phyloP scores from a whole-genome alignment of 495 filamentous ascomycete species.

The Hypoxylon crocopeplum region DNA sequence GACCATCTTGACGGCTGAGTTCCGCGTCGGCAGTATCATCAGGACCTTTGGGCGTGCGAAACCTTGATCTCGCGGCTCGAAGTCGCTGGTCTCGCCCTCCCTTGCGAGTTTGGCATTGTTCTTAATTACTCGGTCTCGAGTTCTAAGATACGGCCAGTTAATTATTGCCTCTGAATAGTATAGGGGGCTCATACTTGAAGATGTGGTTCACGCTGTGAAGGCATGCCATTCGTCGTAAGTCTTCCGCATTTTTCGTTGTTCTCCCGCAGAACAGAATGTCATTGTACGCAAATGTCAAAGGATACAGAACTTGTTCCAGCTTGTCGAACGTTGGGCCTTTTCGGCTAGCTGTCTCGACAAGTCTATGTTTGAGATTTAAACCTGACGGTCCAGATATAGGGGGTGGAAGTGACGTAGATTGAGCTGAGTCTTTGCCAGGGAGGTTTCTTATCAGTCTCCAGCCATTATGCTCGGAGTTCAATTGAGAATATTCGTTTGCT shows the following conservation, averaged over 20 bases:
- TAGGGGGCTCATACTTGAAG: constrained; percentile 65
- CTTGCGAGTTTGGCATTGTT: constrained; percentile 80
- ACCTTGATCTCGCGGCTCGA: constrained; percentile 90
- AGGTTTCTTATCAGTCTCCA: constrained; percentile 48
- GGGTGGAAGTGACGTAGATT: constrained; percentile 27
- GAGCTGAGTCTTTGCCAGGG: constrained; percentile 39
- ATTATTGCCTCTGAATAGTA: not conserved
- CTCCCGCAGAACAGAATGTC: constrained; percentile 82
- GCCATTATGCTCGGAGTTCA: constrained; percentile 51
- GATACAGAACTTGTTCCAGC: constrained; percentile 60
- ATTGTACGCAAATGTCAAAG: constrained; percentile 75
- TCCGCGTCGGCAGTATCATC: constrained; percentile 84
- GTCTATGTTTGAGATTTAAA: constrained; percentile 68
- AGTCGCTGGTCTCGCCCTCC: constrained; percentile 59
- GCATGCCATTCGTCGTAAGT: constrained; percentile 73
- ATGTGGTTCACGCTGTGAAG: constrained; percentile 90
- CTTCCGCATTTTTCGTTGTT: constrained; percentile 65
- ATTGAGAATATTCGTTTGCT: constrained; percentile 65
- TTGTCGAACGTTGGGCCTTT: constrained; percentile 53
- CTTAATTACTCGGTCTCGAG: constrained; percentile 88
- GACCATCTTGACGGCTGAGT: constrained; percentile 79
- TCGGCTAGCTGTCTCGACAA: constrained; percentile 38
- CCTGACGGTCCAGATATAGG: constrained; percentile 48
- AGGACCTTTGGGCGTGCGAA: constrained; percentile 95
- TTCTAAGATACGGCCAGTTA: constrained; percentile 53